A percentile compares a stretch with the other conserved stretches of the same genome.
Evolutionary conservation across 768 basidiomycete species (phyloP).

Genomic region (Daedalea quercina): DNA sequence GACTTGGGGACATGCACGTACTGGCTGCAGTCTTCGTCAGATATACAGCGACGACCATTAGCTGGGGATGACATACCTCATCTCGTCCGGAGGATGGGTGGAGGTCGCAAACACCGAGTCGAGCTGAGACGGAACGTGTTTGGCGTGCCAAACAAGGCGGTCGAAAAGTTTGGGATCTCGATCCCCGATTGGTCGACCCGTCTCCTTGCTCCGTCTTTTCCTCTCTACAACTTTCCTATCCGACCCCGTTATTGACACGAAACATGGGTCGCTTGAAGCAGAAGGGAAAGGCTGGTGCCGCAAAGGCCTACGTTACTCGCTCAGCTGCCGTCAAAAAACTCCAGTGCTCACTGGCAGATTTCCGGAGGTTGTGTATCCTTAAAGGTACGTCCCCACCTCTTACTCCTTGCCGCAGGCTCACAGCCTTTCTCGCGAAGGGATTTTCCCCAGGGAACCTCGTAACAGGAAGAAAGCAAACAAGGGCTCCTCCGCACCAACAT

Average conservation of each 20-base stretch:
- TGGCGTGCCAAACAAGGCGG: constrained; percentile 11
- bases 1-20: constrained; percentile 96
- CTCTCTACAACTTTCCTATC: background rate
- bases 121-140: constrained; percentile 2
- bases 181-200: constrained; percentile 11
- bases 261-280: constrained; percentile 70
- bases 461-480: constrained; percentile 93
- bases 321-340: constrained; percentile 90
- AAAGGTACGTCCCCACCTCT: constrained; percentile 58
- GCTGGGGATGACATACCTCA: constrained; percentile 16
- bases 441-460: constrained; percentile 94
- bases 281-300: constrained; percentile 88
- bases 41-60: background rate
- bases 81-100: constrained; percentile 9
- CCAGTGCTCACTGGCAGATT: constrained; percentile 95
- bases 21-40: constrained; percentile 53
- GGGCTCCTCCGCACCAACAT: constrained; percentile 92
- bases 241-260: background rate
- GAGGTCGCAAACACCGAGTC: background rate
- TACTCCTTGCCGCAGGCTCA: background rate
- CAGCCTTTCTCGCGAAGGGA: constrained; percentile 49
- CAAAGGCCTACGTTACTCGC: constrained; percentile 87
- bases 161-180: constrained; percentile 23
- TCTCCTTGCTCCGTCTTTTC: constrained; percentile 7
- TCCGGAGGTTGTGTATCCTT: constrained; percentile 92